Percentiles rank a stretch among this genome's conserved stretches.
Evolutionary conservation across 2,329 filamentous ascomycete species (phyloP).

Genomic region (Cercospora sp.): DNA sequence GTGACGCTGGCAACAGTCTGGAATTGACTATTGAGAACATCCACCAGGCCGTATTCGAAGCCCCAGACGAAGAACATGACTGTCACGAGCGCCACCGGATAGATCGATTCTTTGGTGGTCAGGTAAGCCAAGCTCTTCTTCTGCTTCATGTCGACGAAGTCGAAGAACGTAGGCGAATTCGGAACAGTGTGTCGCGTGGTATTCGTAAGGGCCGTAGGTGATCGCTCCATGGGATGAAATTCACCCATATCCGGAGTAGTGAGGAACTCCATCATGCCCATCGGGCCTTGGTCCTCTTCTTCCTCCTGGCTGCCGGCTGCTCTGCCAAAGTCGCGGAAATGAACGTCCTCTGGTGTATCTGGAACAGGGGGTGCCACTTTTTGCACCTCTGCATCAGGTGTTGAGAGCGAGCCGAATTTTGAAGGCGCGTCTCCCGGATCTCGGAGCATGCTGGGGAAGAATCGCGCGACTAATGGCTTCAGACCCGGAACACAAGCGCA

Average conservation of each 20-base stretch:
- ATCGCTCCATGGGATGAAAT: constrained; percentile 38
- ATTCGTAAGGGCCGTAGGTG: constrained; percentile 43
- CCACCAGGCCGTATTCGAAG: constrained; percentile 82
- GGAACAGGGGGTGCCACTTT: constrained; percentile 18
- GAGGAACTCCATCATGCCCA: constrained; percentile 57
- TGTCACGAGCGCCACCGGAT: constrained; percentile 72
- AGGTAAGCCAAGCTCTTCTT: constrained; percentile 71
- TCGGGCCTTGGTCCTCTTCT: constrained; percentile 18
- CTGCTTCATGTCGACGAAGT: constrained; percentile 70
- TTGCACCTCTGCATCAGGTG: constrained; percentile 15
- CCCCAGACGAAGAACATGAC: constrained; percentile 88
- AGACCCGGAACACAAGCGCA: constrained; percentile 90
- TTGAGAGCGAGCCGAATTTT: constrained; percentile 33
- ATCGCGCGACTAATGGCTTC: constrained; percentile 75
- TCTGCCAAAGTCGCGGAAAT: constrained; percentile 31
- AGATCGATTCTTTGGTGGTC: constrained; percentile 64
- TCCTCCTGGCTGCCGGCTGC: constrained; percentile 9
- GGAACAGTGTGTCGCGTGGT: constrained; percentile 41
- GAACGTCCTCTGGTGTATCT: constrained; percentile 26
- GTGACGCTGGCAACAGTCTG: constrained; percentile 63
- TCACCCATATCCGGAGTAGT: constrained; percentile 48
- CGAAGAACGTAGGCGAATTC: constrained; percentile 61
- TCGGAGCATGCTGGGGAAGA: constrained; percentile 58
- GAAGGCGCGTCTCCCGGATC: constrained; percentile 45
- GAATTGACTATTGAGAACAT: constrained; percentile 74